Percentiles rank a stretch among this genome's conserved stretches.
Evolutionary conservation across 805 yeast genomes (phyloP).

Genomic region (Debaryomyces tyrocola): DNA sequence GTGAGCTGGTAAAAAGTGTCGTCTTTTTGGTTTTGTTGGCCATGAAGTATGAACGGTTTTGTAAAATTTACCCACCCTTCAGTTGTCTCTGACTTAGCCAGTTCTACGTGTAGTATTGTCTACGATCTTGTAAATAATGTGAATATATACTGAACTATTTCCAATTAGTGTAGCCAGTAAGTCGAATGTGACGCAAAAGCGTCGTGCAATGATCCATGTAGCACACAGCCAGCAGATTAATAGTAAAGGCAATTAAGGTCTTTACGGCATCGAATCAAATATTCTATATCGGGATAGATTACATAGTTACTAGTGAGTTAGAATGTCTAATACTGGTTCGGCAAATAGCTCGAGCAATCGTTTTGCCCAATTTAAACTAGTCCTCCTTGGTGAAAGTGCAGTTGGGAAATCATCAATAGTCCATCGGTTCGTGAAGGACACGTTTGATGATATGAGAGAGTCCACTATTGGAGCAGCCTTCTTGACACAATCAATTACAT

Average conservation of each 20-base stretch:
- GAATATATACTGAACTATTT: background rate
- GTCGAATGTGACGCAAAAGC: background rate
- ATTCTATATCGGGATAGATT: too few relatives aligned
- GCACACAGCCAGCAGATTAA: constrained; percentile 1
- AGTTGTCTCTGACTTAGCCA: too few relatives aligned
- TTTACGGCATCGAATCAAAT: too few relatives aligned
- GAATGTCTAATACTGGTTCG: constrained; percentile 5
- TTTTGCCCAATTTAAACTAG: constrained; percentile 57
- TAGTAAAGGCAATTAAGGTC: background rate
- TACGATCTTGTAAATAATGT: background rate
- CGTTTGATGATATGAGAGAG: constrained; percentile 71
- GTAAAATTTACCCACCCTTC: too few relatives aligned
- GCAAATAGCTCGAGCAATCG: constrained; percentile 9
- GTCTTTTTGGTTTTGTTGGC: background rate
- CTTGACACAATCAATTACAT: constrained; percentile 62
- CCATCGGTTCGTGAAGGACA: constrained; percentile 66
- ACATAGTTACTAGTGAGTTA: background rate
- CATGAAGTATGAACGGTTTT: background rate
- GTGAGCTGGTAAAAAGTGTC: constrained; percentile 1
- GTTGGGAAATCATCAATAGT: constrained; percentile 70
- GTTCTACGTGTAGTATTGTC: background rate
- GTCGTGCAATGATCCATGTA: background rate
- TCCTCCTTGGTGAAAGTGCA: constrained; percentile 77
- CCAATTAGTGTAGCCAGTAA: background rate
- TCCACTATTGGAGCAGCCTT: constrained; percentile 88